phyloP scores from a whole-genome alignment of 2,329 filamentous ascomycete genomes.

The Paraphaeosphaeria sporulosa region DNA sequence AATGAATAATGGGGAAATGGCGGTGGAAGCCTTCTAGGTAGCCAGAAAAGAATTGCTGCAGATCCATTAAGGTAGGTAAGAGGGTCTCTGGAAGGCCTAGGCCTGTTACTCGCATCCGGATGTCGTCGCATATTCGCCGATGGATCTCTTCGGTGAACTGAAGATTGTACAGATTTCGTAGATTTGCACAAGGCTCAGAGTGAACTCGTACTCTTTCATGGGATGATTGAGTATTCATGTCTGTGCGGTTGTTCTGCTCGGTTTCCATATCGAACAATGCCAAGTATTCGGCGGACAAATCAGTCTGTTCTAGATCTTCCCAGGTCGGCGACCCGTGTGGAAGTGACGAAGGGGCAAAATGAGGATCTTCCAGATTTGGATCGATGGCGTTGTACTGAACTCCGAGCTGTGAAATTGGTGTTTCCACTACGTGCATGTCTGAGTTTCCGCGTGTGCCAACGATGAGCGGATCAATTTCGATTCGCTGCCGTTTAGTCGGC shows the following conservation, averaged over 20 bases:
- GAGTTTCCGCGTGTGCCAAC: background rate
- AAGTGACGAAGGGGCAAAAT: conserved; percentile 3
- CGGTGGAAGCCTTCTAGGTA: conserved; percentile 46
- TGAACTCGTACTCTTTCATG: conserved; percentile 6
- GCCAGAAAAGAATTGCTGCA: conserved; percentile 38
- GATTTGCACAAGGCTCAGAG: conserved; percentile 11
- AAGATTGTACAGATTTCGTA: conserved; percentile 13
- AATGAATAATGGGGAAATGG: conserved; percentile 45
- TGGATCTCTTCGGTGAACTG: conserved; percentile 16
- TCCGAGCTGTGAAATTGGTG: conserved; percentile 6
- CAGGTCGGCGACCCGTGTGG: background rate
- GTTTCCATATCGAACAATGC: conserved; percentile 14
- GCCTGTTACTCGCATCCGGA: conserved; percentile 14
- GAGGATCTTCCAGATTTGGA: conserved; percentile 4
- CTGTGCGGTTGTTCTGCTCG: background rate
- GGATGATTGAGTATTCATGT: background rate
- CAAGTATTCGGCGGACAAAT: conserved; percentile 11
- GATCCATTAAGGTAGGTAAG: conserved; percentile 27
- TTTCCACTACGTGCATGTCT: background rate
- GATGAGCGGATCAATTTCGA: conserved; percentile 20
- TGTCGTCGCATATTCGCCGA: conserved; percentile 22
- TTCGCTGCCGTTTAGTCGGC: conserved; percentile 17
- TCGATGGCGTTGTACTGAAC: conserved; percentile 10
- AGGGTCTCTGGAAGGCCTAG: conserved; percentile 17
- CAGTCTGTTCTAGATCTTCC: conserved; percentile 4